Evolutionary conservation across 495 filamentous ascomycete species (phyloP).

Genomic region (Penicillium coprophilum): DNA sequence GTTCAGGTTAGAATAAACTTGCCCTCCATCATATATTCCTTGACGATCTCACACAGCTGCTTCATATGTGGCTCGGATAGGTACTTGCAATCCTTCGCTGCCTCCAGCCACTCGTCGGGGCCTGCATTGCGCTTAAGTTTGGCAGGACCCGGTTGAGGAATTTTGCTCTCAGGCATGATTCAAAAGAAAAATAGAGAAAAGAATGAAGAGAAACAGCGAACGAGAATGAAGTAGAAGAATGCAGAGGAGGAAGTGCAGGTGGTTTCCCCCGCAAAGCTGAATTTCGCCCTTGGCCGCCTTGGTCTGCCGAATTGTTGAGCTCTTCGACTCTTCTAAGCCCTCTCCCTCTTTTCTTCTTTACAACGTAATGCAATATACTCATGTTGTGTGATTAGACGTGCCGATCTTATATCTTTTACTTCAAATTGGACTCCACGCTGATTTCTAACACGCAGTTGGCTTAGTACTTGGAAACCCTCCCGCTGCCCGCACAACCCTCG

Average conservation of each 20-base stretch:
- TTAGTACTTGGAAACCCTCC: neutral
- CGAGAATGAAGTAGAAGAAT: neutral
- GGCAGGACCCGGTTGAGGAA: conserved; percentile 88
- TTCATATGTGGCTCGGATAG: conserved; percentile 96
- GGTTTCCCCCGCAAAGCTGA: conserved; percentile 18
- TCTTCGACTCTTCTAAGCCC: neutral
- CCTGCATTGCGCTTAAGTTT: conserved; percentile 77
- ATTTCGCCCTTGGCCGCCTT: conserved; percentile 19
- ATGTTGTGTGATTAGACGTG: neutral
- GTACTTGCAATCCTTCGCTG: conserved; percentile 95
- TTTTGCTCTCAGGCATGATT: conserved; percentile 53
- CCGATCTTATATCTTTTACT: neutral
- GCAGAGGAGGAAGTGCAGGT: conserved; percentile 7
- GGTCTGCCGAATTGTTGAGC: conserved; percentile 3
- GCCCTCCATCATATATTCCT: conserved; percentile 98
- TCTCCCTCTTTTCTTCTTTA: neutral
- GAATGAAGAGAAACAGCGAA: neutral
- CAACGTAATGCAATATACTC: neutral
- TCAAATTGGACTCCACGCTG: neutral
- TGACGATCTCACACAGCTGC: conserved; percentile 96
- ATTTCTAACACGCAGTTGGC: neutral
- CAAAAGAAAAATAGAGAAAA: conserved; percentile 5
- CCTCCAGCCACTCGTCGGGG: conserved; percentile 94
- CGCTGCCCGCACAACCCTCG: too few relatives aligned
- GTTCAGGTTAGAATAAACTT: conserved; percentile 15